Evolutionary conservation across 148 eudicot species (phyloP).

Genomic region (Amaranthus hypochondriacus): DNA sequence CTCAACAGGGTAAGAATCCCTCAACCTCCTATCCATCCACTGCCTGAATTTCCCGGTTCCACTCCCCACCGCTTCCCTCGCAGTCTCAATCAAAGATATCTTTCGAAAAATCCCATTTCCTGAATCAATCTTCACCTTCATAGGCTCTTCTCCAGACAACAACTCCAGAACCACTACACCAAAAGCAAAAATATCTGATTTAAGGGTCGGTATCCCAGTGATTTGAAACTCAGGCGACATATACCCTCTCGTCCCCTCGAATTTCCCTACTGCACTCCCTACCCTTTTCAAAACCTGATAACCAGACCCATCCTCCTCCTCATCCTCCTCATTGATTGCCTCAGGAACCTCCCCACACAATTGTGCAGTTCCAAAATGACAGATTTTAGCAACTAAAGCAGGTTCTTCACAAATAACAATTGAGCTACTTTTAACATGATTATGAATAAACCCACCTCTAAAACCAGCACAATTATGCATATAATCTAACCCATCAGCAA

Average conservation of each 20-base stretch:
- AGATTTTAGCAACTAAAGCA: constrained; percentile 48
- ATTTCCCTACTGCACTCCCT: constrained; percentile 32
- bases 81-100: constrained; percentile 61
- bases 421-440: constrained; percentile 71
- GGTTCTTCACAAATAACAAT: constrained; percentile 51
- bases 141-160: constrained; percentile 65
- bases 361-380: constrained; percentile 87
- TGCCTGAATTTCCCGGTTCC: constrained; percentile 49
- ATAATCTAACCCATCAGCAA: constrained; percentile 84
- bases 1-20: constrained; percentile 85
- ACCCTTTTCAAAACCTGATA: constrained; percentile 18
- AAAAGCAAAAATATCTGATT: constrained; percentile 77
- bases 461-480: constrained; percentile 73
- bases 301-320: not conserved
- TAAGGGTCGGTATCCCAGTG: constrained; percentile 53
- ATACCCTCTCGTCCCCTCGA: constrained; percentile 85
- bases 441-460: constrained; percentile 57
- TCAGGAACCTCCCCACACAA: constrained; percentile 58
- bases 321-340: constrained; percentile 5
- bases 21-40: constrained; percentile 74
- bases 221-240: constrained; percentile 86
- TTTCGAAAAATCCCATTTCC: constrained; percentile 35
- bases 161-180: constrained; percentile 86
- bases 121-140: constrained; percentile 43
- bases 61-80: constrained; percentile 55